phyloP scores from a whole-genome alignment of 495 filamentous ascomycete genomes.

The Hyaloscypha variabilis region DNA sequence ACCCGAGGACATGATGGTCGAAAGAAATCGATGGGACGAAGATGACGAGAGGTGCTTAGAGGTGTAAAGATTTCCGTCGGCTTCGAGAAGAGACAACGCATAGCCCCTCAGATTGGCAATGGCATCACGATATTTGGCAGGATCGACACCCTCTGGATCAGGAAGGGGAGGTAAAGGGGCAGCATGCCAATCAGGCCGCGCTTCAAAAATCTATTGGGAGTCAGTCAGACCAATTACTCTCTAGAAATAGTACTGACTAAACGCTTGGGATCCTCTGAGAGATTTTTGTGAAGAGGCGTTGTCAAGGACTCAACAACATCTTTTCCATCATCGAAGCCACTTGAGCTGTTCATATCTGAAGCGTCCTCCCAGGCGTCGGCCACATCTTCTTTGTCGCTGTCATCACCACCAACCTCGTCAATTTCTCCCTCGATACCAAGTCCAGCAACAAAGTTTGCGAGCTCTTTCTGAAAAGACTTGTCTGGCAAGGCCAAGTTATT shows the following conservation, averaged over 20 bases:
- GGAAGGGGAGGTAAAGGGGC: slow-evolving; percentile 61
- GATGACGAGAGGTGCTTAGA: slow-evolving; percentile 53
- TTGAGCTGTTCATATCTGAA: slow-evolving; percentile 19
- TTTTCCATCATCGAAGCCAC: slow-evolving; percentile 34
- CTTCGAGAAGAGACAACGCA: slow-evolving; percentile 72
- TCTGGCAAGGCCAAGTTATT: slow-evolving; percentile 27
- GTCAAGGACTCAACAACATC: slow-evolving; percentile 30
- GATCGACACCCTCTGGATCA: slow-evolving; percentile 44
- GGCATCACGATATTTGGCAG: slow-evolving; percentile 54
- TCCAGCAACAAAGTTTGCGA: slow-evolving; percentile 30
- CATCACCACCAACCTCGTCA: slow-evolving; percentile 18
- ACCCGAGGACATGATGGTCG: slow-evolving; percentile 94
- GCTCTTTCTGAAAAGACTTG: slow-evolving; percentile 27
- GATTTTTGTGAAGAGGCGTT: slow-evolving; percentile 24
- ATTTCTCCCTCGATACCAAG: slow-evolving; percentile 30
- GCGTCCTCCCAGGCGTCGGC: slow-evolving; percentile 34
- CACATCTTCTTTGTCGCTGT: slow-evolving; percentile 23
- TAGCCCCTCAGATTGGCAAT: slow-evolving; percentile 75
- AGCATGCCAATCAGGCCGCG: slow-evolving; percentile 86
- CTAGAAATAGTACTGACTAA: slow-evolving; percentile 25
- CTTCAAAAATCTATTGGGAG: slow-evolving; percentile 64
- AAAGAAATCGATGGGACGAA: slow-evolving; percentile 91
- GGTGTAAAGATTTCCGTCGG: slow-evolving; percentile 69
- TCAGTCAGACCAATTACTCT: slow-evolving; percentile 33
- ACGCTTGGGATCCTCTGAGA: slow-evolving; percentile 26